A percentile compares a stretch with the other conserved stretches of the same genome.
phyloP scores from a whole-genome alignment of 345 rosid species.

The Camelina laxa region DNA sequence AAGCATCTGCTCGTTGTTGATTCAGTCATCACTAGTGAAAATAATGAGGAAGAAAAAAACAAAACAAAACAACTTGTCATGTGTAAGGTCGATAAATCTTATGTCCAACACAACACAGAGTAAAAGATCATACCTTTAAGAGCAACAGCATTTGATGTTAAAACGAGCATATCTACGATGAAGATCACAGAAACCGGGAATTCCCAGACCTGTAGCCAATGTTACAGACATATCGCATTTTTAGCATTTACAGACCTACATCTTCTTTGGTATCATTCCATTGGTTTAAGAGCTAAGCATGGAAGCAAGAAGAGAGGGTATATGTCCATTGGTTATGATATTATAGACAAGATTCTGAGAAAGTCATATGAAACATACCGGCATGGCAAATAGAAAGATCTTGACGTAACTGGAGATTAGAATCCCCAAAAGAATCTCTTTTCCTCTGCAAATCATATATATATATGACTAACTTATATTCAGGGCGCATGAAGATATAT shows the following conservation, averaged over 20 bases:
- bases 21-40: slow-evolving; percentile 60
- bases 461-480: not conserved
- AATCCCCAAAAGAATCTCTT: slow-evolving; percentile 57
- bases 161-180: slow-evolving; percentile 71
- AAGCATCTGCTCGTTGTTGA: slow-evolving; percentile 59
- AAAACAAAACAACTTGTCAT: slow-evolving; percentile 2
- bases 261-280: not conserved
- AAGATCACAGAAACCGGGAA: slow-evolving; percentile 73
- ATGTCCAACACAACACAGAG: not conserved
- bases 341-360: not conserved
- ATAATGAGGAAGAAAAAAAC: not conserved
- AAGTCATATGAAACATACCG: slow-evolving; percentile 48
- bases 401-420: slow-evolving; percentile 80
- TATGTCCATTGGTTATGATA: not conserved
- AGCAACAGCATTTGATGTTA: slow-evolving; percentile 76
- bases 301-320: not conserved
- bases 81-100: not conserved
- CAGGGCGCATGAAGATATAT: not conserved
- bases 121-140: slow-evolving; percentile 63
- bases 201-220: slow-evolving; percentile 72
- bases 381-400: slow-evolving; percentile 70
- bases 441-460: slow-evolving; percentile 36
- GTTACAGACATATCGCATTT: not conserved
- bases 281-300: not conserved
- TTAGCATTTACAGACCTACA: slow-evolving; percentile 11